Percentiles rank a stretch among this genome's conserved stretches.
These are phyloP conservation scores for Limonium bicolor DNA, from an alignment of 148 eudicot species.

Conservation along the genomic window DNA sequence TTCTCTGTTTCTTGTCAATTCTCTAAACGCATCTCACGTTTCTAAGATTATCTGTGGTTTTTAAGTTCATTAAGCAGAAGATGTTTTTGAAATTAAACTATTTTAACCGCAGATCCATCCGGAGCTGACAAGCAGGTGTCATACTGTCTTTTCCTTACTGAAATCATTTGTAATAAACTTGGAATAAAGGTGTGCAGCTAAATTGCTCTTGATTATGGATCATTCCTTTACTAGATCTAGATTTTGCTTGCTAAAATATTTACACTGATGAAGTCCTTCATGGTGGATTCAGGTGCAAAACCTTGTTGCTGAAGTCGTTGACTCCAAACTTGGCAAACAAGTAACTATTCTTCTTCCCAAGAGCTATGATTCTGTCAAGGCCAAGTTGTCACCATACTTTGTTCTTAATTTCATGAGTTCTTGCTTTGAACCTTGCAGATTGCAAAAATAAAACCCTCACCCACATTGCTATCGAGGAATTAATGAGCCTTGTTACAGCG, in stretches of 20 bases:
- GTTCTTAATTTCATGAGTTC: too few species aligned
- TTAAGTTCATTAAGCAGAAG: slow-evolving; percentile 1
- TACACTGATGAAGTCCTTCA: too few species aligned
- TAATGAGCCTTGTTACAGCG: slow-evolving; percentile 96
- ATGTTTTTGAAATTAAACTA: slow-evolving; percentile 7
- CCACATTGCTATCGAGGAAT: slow-evolving; percentile 81
- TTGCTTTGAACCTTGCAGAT: slow-evolving; percentile 41
- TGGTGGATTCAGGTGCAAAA: slow-evolving; percentile 62
- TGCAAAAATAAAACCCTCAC: slow-evolving; percentile 62
- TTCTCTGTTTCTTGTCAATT: too few species aligned
- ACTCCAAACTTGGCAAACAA: slow-evolving; percentile 92
- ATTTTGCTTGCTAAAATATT: not conserved
- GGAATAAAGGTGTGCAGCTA: slow-evolving; percentile 51
- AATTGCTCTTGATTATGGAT: too few species aligned
- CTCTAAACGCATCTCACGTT: too few species aligned
- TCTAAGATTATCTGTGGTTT: too few species aligned
- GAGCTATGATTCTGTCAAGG: not conserved
- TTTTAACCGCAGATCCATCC: slow-evolving; percentile 47
- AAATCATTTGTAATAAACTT: slow-evolving; percentile 57
- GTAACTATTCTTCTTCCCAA: slow-evolving; percentile 20
- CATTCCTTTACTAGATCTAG: not conserved
- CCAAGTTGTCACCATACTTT: too few species aligned
- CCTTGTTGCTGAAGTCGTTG: slow-evolving; percentile 91
- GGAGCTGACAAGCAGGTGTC: slow-evolving; percentile 91
- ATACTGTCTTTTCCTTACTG: slow-evolving; percentile 84